These are phyloP conservation scores for Boletus sensibilis DNA, from an alignment of 768 basidiomycete species.

Conservation along the genomic window DNA sequence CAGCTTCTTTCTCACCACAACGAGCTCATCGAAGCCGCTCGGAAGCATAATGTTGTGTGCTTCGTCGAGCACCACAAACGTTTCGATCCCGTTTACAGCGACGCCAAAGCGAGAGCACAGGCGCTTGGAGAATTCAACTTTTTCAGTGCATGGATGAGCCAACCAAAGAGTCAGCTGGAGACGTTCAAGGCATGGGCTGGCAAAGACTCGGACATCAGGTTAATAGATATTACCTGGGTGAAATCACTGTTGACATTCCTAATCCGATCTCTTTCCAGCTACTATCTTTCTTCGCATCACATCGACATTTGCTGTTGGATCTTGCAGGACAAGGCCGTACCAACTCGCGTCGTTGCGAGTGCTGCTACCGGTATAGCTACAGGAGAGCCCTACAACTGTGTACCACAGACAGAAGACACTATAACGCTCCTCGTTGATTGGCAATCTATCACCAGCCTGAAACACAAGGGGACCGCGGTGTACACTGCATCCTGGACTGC, in stretches of 20 bases:
- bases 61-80: constrained; percentile 96
- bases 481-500: constrained; percentile 97
- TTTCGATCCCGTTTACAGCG: constrained; percentile 90
- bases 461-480: constrained; percentile 81
- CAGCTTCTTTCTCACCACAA: constrained; percentile 83
- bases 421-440: constrained; percentile 95
- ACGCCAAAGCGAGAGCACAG: constrained; percentile 76
- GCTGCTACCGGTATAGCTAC: constrained; percentile 92
- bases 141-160: constrained; percentile 97
- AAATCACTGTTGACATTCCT: background rate
- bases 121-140: constrained; percentile 90
- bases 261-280: constrained; percentile 42
- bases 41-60: constrained; percentile 77
- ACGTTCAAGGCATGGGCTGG: constrained; percentile 97
- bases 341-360: constrained; percentile 86
- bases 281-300: constrained; percentile 94
- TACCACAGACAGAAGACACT: constrained; percentile 86
- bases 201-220: constrained; percentile 91
- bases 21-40: constrained; percentile 71
- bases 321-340: constrained; percentile 69
- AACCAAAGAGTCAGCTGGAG: constrained; percentile 91
- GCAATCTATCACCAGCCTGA: constrained; percentile 74
- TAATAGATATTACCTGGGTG: background rate
- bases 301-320: constrained; percentile 90
- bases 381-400: constrained; percentile 84